Evolutionary conservation across 139 green algal genomes (phyloP).

Genomic region (Asterochloris sp.): DNA sequence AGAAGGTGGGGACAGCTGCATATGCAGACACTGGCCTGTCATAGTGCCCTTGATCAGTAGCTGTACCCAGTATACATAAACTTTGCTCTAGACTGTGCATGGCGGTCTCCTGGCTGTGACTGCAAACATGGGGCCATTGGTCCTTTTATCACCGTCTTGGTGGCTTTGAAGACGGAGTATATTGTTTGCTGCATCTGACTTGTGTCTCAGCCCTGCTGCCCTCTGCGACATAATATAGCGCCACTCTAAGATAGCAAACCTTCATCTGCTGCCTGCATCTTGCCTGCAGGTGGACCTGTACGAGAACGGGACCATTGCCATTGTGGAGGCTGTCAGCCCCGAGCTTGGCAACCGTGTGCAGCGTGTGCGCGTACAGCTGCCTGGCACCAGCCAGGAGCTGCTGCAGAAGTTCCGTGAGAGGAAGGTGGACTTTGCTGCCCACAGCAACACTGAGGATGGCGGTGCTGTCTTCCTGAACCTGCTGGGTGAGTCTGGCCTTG

Average conservation of each 20-base stretch:
- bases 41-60: too few species aligned
- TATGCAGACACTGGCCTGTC: too few species aligned
- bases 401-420: constrained; percentile 97
- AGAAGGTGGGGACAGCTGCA: constrained; percentile 78
- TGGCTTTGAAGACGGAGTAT: too few species aligned
- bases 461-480: constrained; percentile 91
- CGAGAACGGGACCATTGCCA: constrained; percentile 99
- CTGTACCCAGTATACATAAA: too few species aligned
- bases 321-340: constrained; percentile 97
- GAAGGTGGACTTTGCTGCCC: constrained; percentile 98
- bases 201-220: too few species aligned
- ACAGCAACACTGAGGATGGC: constrained; percentile 93
- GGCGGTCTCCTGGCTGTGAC: too few species aligned
- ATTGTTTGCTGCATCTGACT: too few species aligned
- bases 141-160: too few species aligned
- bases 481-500: constrained; percentile 46
- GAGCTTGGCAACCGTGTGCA: constrained; percentile 99
- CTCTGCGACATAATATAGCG: background rate
- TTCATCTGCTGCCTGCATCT: background rate
- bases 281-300: constrained; percentile 90
- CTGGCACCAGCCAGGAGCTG: constrained; percentile 71
- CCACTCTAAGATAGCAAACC: background rate
- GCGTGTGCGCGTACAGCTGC: constrained; percentile 86
- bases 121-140: too few species aligned
- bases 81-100: too few species aligned